Evolutionary conservation across 108 stramenopile genomes (phyloP).

Genomic region (Discostella stelligeroides): DNA sequence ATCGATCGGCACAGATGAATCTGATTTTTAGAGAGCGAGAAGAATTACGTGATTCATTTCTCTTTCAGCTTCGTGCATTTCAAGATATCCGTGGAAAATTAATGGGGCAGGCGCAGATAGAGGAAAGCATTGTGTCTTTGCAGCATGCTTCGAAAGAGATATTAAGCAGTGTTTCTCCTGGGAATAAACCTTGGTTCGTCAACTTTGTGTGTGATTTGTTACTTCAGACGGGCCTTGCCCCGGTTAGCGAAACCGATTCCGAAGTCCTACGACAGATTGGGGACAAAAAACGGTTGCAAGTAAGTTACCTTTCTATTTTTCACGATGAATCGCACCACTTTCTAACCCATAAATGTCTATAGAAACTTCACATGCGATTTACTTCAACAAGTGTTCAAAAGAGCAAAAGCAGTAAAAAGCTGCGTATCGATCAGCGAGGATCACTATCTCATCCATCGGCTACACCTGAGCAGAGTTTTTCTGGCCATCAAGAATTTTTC

Average conservation of each 20-base stretch:
- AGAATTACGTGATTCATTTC: constrained; percentile 72
- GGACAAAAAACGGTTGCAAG: constrained; percentile 67
- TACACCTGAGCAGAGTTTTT: constrained; percentile 62
- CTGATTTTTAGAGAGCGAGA: constrained; percentile 78
- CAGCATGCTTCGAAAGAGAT: constrained; percentile 53
- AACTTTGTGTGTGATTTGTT: constrained; percentile 77
- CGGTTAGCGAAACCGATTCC: constrained; percentile 78
- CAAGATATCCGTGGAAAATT: constrained; percentile 65
- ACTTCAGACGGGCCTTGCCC: constrained; percentile 75
- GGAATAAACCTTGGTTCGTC: constrained; percentile 79
- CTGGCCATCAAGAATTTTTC: constrained; percentile 87
- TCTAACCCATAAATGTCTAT: neutral
- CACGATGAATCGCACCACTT: neutral
- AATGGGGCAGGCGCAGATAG: constrained; percentile 50
- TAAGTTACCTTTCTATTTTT: constrained; percentile 17
- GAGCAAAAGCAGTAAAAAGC: constrained; percentile 55
- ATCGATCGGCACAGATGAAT: constrained; percentile 51
- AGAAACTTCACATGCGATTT: constrained; percentile 80
- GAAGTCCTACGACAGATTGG: constrained; percentile 67
- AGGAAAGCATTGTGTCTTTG: constrained; percentile 46
- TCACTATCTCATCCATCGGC: constrained; percentile 19
- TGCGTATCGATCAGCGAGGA: constrained; percentile 41
- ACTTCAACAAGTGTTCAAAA: constrained; percentile 53
- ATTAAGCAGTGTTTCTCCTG: constrained; percentile 41
- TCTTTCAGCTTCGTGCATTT: constrained; percentile 72